Percentiles rank a stretch among this genome's conserved stretches.
These are phyloP conservation scores for Vitis labrusca DNA, from an alignment of 164 flowering plant species.

Conservation along the genomic window DNA sequence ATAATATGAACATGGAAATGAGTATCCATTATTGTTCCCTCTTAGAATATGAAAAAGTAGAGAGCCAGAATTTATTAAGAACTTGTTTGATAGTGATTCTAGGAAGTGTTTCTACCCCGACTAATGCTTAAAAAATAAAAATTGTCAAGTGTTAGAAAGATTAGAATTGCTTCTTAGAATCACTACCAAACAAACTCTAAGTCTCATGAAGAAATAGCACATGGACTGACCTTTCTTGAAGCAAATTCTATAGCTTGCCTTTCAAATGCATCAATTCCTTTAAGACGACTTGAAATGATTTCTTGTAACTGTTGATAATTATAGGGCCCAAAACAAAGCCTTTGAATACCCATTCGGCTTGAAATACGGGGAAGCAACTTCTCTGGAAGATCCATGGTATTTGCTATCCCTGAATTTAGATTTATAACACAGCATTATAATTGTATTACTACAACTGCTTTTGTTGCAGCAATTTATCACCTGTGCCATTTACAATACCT, in stretches of 20 bases:
- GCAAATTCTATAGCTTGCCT: slow-evolving; percentile 94
- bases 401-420: slow-evolving; percentile 75
- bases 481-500: not conserved
- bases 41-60: not conserved
- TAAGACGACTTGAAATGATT: slow-evolving; percentile 80
- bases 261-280: slow-evolving; percentile 89
- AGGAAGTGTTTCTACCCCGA: too few relatives aligned
- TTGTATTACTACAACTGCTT: not conserved
- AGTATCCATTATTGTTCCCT: not conserved
- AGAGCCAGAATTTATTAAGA: not conserved
- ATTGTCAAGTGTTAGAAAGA: too few relatives aligned
- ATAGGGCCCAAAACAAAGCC: slow-evolving; percentile 93
- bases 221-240: slow-evolving; percentile 71
- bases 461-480: too few relatives aligned
- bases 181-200: too few relatives aligned
- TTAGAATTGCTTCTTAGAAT: too few relatives aligned
- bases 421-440: not conserved
- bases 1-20: not conserved
- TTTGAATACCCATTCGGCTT: slow-evolving; percentile 94
- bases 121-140: too few relatives aligned
- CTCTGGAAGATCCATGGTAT: slow-evolving; percentile 99
- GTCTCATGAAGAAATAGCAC: slow-evolving; percentile 2
- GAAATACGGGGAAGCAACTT: slow-evolving; percentile 97
- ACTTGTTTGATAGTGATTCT: too few relatives aligned
- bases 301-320: slow-evolving; percentile 87